Conservation (phyloP, 768 basidiomycete genomes). For the Russula abietina region DNA sequence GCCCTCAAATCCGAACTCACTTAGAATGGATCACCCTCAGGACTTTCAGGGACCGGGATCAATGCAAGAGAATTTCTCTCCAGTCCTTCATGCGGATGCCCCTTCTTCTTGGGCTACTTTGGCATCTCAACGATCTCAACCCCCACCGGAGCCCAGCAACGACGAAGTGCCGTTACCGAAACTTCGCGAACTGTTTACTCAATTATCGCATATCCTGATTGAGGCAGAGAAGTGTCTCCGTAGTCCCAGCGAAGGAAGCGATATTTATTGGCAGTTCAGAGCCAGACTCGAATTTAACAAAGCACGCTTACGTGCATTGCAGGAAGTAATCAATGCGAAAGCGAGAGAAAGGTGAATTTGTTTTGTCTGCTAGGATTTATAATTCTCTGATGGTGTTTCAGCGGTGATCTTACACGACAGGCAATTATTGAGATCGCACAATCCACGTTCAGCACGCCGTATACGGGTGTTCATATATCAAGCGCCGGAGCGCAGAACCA, state of each 20-base stretch:
- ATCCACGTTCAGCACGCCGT: not conserved
- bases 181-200: not conserved
- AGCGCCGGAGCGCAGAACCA: constrained; percentile 2
- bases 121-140: constrained; percentile 4
- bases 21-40: constrained; percentile 4
- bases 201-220: not conserved
- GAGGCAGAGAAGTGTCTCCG: constrained; percentile 13
- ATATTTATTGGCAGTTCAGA: constrained; percentile 1
- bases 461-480: not conserved
- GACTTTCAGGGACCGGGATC: constrained; percentile 13
- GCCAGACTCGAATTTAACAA: constrained; percentile 1
- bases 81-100: not conserved
- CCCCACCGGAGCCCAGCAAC: not conserved
- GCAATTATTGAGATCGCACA: not conserved
- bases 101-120: not conserved
- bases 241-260: constrained; percentile 1
- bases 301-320: not conserved
- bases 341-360: not conserved
- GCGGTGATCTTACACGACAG: constrained; percentile 8
- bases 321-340: not conserved
- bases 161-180: not conserved
- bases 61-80: constrained; percentile 1
- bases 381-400: not conserved
- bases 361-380: not conserved
- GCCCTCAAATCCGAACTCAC: not conserved